These are phyloP conservation scores for Hippophae rhamnoides DNA, from an alignment of 306 rosid genomes.

Conservation along the genomic window DNA sequence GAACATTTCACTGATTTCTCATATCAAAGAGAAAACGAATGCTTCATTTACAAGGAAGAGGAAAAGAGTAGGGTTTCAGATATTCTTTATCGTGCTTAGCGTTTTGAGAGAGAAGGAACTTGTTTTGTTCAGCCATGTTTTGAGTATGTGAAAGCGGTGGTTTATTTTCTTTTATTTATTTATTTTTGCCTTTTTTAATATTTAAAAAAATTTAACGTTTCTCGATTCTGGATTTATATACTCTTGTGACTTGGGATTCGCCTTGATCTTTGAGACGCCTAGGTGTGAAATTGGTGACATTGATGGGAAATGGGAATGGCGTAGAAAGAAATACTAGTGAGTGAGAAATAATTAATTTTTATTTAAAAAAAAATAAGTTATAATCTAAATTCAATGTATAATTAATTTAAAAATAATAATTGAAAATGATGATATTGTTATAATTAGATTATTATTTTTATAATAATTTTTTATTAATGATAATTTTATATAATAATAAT, in stretches of 20 bases:
- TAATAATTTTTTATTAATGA: too few species aligned
- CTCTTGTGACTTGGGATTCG: neutral
- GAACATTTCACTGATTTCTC: constrained; percentile 46
- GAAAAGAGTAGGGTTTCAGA: constrained; percentile 42
- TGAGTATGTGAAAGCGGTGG: constrained; percentile 11
- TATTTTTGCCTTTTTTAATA: neutral
- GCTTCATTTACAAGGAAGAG: constrained; percentile 37
- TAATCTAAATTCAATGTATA: too few species aligned
- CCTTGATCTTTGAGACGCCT: too few species aligned
- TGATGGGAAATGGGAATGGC: too few species aligned
- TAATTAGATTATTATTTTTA: too few species aligned
- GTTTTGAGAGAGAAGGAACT: constrained; percentile 20
- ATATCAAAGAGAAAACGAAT: constrained; percentile 34
- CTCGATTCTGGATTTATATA: neutral
- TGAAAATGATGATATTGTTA: too few species aligned
- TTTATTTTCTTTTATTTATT: neutral
- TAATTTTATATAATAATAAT: too few species aligned
- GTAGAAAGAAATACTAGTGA: too few species aligned
- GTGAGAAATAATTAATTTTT: too few species aligned
- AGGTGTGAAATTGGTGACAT: too few species aligned
- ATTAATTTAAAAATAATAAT: too few species aligned
- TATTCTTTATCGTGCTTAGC: constrained; percentile 9
- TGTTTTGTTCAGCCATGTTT: constrained; percentile 48
- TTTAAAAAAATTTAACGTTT: neutral
- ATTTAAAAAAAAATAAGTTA: too few species aligned